A percentile compares a stretch with the other conserved stretches of the same genome.
Conservation (phyloP, 2,329 filamentous ascomycete genomes). For the Albophoma yamanashiensis region DNA sequence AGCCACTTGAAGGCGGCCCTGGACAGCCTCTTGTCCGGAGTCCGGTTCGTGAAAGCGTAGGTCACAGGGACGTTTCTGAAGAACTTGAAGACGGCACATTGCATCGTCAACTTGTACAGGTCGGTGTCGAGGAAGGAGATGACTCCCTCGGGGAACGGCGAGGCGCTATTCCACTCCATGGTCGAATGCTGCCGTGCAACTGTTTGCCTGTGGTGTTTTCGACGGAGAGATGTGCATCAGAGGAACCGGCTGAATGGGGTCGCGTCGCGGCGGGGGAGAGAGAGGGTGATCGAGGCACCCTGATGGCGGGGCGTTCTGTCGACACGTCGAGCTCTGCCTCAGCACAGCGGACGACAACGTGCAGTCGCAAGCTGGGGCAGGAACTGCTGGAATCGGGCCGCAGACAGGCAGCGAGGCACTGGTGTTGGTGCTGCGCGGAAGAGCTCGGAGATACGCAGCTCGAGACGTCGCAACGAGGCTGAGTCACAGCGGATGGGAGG, state of each 20-base stretch:
- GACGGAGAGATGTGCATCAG: background rate
- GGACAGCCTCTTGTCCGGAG: constrained; percentile 83
- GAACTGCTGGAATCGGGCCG: background rate
- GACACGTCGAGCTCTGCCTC: background rate
- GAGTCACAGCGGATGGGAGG: background rate
- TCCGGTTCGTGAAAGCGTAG: constrained; percentile 92
- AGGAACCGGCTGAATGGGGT: background rate
- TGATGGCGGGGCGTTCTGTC: background rate
- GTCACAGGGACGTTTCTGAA: constrained; percentile 75
- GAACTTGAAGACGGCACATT: constrained; percentile 90
- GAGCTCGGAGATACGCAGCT: background rate
- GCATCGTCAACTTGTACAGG: constrained; percentile 97
- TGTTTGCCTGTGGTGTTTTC: background rate
- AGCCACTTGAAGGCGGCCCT: constrained; percentile 80
- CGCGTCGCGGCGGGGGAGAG: background rate
- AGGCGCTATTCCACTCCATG: constrained; percentile 59
- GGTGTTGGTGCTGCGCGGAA: background rate
- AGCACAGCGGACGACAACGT: background rate
- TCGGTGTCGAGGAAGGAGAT: constrained; percentile 75
- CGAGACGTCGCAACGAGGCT: background rate
- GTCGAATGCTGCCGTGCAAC: background rate
- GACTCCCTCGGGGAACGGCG: constrained; percentile 62
- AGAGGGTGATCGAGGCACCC: background rate
- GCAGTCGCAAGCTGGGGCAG: background rate
- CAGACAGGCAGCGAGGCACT: background rate